Conservation (phyloP, 176 grass and related monocot genomes). For the Canna indica region DNA sequence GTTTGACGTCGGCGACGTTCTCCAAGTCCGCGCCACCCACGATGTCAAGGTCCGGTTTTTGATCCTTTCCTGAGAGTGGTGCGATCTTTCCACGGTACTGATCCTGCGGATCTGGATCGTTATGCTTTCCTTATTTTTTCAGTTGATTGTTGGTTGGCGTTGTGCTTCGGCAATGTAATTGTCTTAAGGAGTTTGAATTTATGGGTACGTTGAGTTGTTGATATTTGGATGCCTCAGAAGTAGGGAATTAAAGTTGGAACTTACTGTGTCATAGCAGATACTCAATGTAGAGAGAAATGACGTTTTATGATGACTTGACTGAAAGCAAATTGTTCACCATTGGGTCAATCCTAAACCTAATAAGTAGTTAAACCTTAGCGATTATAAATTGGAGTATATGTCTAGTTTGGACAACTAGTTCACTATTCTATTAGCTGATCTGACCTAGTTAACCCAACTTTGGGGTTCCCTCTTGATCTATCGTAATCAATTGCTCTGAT, state of each 20-base stretch:
- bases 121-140: neutral
- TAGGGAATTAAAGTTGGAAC: neutral
- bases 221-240: neutral
- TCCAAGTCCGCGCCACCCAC: constrained; percentile 55
- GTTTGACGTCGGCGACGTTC: constrained; percentile 37
- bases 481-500: neutral
- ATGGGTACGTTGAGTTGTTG: neutral
- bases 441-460: too few relatives aligned
- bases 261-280: too few relatives aligned
- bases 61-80: neutral
- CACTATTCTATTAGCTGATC: too few relatives aligned
- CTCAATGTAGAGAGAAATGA: too few relatives aligned
- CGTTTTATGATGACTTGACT: too few relatives aligned
- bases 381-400: too few relatives aligned
- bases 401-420: too few relatives aligned
- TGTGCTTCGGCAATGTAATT: neutral
- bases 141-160: neutral
- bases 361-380: too few relatives aligned
- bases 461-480: neutral
- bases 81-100: neutral
- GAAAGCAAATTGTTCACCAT: too few relatives aligned
- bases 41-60: constrained; percentile 53
- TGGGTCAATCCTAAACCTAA: too few relatives aligned
- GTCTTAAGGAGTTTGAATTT: neutral
- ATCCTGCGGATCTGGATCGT: neutral